Evolutionary conservation across 169 alveolate species (phyloP), one percentile per base, ranked within the genome.

Genomic region (Eimeria necatrix): DNA sequence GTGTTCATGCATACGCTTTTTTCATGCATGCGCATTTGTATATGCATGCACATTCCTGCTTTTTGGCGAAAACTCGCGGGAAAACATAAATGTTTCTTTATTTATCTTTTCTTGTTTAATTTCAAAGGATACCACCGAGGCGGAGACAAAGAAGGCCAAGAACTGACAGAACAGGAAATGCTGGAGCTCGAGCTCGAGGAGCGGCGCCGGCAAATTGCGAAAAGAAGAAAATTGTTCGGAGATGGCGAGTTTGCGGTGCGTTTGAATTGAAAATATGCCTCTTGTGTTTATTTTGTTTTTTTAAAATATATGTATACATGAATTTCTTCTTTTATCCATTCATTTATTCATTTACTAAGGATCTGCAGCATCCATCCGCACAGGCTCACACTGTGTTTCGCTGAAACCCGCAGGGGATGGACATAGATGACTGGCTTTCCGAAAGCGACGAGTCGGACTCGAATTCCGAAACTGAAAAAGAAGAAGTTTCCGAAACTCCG

Each of bases 101-200:
- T 56, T n/a, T 7, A 3, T 3, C 41, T n/a, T 8, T 5, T 41
- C 56, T 41, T 32, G 0, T 56, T 76, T 32, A 4, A 32, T 4
- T 76, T 41, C 4, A 20, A 14, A 76, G 87, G 87, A 18, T 76
- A 76, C 64, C 87, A 49, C 22, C 59, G 87, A 4, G 49, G 49
- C 12, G 87, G 64, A 56, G 49, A 76, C 20, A 48, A 76, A 14
- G 87, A 26, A 46, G 87, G 59, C 26, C 26, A 14, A 22, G 87
- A 76, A 32, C 56, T 76, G 24, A 76, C 87, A 9, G 87, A 76
- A 48, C 87, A 76, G 61, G 87, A 76, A 76, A 41, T 41, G 26
- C 61, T 76, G 8, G 87, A 76, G 56, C 12, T 76, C 0, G 87
- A 76, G 56, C 22, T 76, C 7, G 87, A 76, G 56, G 87, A 76